Base-by-base conservation (phyloP, 2,329 filamentous ascomycete genomes). In the Nemania diffusa region DNA sequence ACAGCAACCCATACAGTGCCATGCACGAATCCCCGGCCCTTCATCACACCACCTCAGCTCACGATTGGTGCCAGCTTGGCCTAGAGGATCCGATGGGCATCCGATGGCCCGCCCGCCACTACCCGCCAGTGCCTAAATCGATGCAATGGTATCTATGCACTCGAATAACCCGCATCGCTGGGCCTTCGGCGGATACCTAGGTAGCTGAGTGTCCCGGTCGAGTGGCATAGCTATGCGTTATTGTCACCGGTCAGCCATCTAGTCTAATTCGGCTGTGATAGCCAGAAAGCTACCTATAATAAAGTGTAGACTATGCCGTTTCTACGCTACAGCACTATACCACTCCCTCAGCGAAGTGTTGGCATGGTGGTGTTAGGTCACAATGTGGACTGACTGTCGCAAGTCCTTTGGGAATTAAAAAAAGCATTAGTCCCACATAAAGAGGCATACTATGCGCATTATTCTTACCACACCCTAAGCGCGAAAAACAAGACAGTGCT, bases 351-450 rank as follows among this genome's bases (percentile, higher is more conserved):
- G 17, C 26, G 53, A 56, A 52, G 59, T 42, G 56, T 44, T 67
- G 65, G 61, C 61, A 46, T 57, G 32, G 20, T 46, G 55, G 34
- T 59, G 27, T 61, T 60, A 57, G 57, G 29, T 37, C 46, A 29
- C 53, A 59, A 64, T 44, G 59, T 60, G 57, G 67, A 63, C 37
- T 57, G n/a, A 20, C 26, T 58, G 48, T 59, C 44, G 53, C 52
- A 27, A 26, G 32, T 59, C 51, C 20, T 24, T 34, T 3, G 13
- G 5, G 29, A 27, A 7, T 37, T n/a, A 20, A 40, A 58, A 64
- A 34, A 64, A 44, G 55, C 64, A 34, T 22, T 55, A 63, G 68
- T 71, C 64, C 69, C 71, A 71, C 69, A 68, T 67, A 58, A 62
- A 65, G 59, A 67, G 27, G 24, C 50, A 32, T 52, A 26, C 27